These are phyloP conservation scores for Paecilomyces fulvus DNA, from an alignment of 2,329 filamentous ascomycete species.

Conservation along the genomic window DNA sequence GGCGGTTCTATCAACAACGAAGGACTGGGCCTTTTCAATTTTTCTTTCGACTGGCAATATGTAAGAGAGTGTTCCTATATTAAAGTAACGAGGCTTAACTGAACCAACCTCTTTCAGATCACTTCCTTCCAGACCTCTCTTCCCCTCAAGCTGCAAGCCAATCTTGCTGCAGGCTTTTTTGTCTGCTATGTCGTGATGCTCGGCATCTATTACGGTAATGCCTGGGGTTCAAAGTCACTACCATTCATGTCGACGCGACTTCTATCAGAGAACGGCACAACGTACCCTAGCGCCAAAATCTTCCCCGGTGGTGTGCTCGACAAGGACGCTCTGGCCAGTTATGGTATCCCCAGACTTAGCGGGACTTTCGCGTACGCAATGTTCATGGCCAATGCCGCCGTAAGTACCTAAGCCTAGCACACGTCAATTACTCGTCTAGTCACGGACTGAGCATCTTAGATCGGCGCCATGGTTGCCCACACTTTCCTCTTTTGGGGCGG, in stretches of 20 bases:
- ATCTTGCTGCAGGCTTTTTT: slow-evolving; percentile 39
- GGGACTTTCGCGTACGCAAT: slow-evolving; percentile 46
- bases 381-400: slow-evolving; percentile 51
- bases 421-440: slow-evolving; percentile 2
- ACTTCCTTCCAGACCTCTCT: slow-evolving; percentile 47
- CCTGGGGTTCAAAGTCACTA: slow-evolving; percentile 38
- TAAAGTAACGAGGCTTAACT: neutral
- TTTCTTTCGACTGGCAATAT: slow-evolving; percentile 49
- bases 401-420: slow-evolving; percentile 20
- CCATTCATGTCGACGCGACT: slow-evolving; percentile 50
- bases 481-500: slow-evolving; percentile 48
- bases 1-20: slow-evolving; percentile 47
- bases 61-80: slow-evolving; percentile 3
- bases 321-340: slow-evolving; percentile 30
- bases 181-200: slow-evolving; percentile 45
- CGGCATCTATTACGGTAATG: slow-evolving; percentile 45
- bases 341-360: slow-evolving; percentile 41
- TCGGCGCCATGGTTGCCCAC: slow-evolving; percentile 48
- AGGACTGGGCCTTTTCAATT: slow-evolving; percentile 41
- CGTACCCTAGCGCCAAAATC: slow-evolving; percentile 34
- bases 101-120: slow-evolving; percentile 30
- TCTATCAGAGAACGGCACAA: slow-evolving; percentile 30
- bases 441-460: slow-evolving; percentile 23
- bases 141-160: slow-evolving; percentile 44
- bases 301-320: slow-evolving; percentile 23